Evolutionary conservation across 2,329 filamentous ascomycete species (phyloP).

Genomic region (Monilinia vaccinii-corymbosi): DNA sequence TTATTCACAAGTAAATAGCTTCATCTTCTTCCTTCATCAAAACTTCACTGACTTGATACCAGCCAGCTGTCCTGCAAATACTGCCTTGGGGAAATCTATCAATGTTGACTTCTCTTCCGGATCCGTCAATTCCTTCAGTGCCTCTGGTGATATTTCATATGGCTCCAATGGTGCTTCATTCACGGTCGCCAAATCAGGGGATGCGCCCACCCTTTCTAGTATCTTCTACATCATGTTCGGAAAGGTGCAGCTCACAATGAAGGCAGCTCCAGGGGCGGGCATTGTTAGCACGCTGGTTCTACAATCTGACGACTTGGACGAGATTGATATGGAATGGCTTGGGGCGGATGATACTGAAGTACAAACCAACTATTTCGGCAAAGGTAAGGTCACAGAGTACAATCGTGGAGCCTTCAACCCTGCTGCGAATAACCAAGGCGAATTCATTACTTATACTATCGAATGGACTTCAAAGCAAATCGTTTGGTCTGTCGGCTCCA

Average conservation of each 20-base stretch:
- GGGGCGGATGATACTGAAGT: conserved; percentile 67
- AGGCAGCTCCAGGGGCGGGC: conserved; percentile 77
- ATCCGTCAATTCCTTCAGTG: conserved; percentile 67
- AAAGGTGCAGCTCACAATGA: conserved; percentile 75
- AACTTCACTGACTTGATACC: conserved; percentile 18
- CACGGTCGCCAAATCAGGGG: conserved; percentile 66
- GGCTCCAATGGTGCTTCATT: conserved; percentile 69
- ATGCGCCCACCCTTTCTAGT: conserved; percentile 77
- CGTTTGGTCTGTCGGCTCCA: conserved; percentile 76
- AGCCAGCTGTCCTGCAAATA: conserved; percentile 61
- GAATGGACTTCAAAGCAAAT: conserved; percentile 86
- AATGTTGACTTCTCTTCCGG: conserved; percentile 76
- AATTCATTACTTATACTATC: conserved; percentile 78
- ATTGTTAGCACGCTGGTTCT: conserved; percentile 91
- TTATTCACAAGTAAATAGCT: conserved; percentile 31
- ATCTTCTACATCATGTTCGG: conserved; percentile 99
- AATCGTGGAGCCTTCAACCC: conserved; percentile 78
- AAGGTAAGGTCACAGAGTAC: conserved; percentile 77
- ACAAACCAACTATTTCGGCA: conserved; percentile 97
- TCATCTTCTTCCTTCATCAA: not conserved
- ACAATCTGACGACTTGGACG: conserved; percentile 84
- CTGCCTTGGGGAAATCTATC: conserved; percentile 75
- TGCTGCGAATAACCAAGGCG: conserved; percentile 56
- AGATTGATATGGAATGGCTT: conserved; percentile 97
- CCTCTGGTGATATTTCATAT: conserved; percentile 64